Evolutionary conservation across 2,329 filamentous ascomycete genomes (phyloP).

Genomic region (Scedosporium dehoogii): DNA sequence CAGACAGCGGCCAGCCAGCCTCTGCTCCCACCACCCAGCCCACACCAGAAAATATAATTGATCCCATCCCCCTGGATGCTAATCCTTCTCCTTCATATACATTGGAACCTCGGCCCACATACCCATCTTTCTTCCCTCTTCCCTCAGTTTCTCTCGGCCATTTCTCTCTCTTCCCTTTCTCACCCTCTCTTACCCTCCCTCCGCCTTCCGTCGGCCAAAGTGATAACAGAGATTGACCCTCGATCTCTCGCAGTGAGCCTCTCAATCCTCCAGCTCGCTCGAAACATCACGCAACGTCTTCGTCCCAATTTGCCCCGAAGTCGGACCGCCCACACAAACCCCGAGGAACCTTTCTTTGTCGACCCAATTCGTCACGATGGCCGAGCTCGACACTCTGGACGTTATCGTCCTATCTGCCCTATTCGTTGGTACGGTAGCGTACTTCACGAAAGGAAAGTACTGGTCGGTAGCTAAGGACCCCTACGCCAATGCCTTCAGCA

Average conservation of each 20-base stretch:
- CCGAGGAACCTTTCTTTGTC: background rate
- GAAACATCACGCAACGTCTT: background rate
- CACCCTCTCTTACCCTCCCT: background rate
- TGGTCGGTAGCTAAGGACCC: constrained; percentile 87
- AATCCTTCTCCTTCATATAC: background rate
- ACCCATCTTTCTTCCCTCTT: background rate
- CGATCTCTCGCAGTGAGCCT: background rate
- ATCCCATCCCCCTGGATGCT: background rate
- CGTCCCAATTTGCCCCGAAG: background rate
- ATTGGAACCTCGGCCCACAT: background rate
- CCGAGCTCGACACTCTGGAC: constrained; percentile 93
- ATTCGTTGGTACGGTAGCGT: constrained; percentile 78
- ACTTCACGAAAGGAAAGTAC: constrained; percentile 94
- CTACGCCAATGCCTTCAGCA: constrained; percentile 67
- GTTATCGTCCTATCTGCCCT: constrained; percentile 80
- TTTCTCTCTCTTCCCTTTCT: background rate
- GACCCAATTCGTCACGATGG: constrained; percentile 50
- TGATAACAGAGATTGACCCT: background rate
- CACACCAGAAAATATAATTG: background rate
- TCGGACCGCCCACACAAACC: background rate
- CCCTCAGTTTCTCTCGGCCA: background rate
- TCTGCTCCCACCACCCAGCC: background rate
- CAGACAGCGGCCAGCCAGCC: background rate
- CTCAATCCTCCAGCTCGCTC: background rate
- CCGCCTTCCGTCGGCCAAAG: background rate